Evolutionary conservation across 1,284 basidiomycete species (phyloP).

Genomic region (Amylostereum areolatum): DNA sequence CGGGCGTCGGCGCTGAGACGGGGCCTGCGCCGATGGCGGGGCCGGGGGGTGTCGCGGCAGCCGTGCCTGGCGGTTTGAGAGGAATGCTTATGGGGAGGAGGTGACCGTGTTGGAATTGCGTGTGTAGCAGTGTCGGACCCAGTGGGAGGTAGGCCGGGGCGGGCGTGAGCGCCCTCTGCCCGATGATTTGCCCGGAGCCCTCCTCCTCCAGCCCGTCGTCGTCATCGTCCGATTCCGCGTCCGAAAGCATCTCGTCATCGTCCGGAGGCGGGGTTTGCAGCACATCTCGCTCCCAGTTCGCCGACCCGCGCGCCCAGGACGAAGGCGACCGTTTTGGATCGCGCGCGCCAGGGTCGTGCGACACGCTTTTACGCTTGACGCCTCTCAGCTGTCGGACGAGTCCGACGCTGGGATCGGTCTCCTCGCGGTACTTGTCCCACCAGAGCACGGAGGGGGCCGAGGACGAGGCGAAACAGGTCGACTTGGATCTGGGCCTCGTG

Average conservation of each 20-base stretch:
- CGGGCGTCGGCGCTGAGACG: slow-evolving; percentile 65
- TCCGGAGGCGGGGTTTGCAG: slow-evolving; percentile 18
- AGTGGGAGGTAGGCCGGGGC: slow-evolving; percentile 61
- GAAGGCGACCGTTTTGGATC: slow-evolving; percentile 23
- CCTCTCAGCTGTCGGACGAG: slow-evolving; percentile 59
- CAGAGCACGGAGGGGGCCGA: slow-evolving; percentile 37
- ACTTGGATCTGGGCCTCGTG: too few relatives aligned
- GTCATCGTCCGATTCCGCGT: slow-evolving; percentile 33
- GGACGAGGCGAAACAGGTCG: too few relatives aligned
- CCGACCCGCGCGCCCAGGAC: slow-evolving; percentile 33
- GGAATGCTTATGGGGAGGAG: slow-evolving; percentile 54
- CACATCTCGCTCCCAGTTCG: slow-evolving; percentile 37
- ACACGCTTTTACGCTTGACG: slow-evolving; percentile 49
- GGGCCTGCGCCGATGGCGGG: slow-evolving; percentile 35
- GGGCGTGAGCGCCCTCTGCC: slow-evolving; percentile 36
- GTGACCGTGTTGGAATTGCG: slow-evolving; percentile 55
- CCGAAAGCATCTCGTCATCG: slow-evolving; percentile 16
- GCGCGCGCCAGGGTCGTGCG: slow-evolving; percentile 21
- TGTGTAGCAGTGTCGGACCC: slow-evolving; percentile 58
- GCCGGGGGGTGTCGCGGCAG: slow-evolving; percentile 32
- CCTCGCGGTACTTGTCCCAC: slow-evolving; percentile 44
- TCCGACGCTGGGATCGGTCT: slow-evolving; percentile 63
- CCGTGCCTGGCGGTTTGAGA: slow-evolving; percentile 48
- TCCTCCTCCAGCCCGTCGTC: slow-evolving; percentile 27
- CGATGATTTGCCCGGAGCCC: not conserved